Base-by-base conservation (phyloP, 768 basidiomycete genomes). In the Mycena epipterygia region DNA sequence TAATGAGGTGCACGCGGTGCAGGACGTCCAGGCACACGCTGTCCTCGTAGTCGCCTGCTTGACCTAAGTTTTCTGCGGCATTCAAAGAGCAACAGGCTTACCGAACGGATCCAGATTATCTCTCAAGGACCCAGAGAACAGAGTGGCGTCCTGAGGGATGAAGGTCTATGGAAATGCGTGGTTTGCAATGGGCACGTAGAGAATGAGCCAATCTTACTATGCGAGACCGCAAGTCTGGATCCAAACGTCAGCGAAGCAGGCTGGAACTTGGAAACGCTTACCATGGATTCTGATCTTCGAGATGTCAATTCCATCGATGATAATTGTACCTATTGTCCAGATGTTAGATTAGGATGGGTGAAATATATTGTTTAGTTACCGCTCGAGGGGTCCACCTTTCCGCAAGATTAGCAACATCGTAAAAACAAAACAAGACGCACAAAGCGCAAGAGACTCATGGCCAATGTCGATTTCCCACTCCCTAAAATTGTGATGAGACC, bases 391-490 rank as follows among this genome's bases (percentile, higher is more conserved):
- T 97, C 95, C 19, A 91, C 89, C 90, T 91, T 51, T 16, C 81
- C 84, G 71, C 68, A 87, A 86, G 68, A 92, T 71, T 60, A 68
- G 55, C 52, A 33, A 44, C 92, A 30, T 44, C 29, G 13, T 17
- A 42, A 35, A 9, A 1, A n/a, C 57, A 41, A 64, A 27, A 42
- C 44, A 49, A n/a, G 25, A 84, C 90, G 63, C 74, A 92, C 91
- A 74, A 97, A 96, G 72, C 95, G 89, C 58, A 97, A 80, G 19
- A 97, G 83, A 74, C 93, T 93, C 94, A 94, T 95, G 0, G 94
- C 94, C 58, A 97, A 83, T 0, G 95, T 96, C 19, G 91, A 92
- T 79, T 94, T 94, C 16, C 93, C 93, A 70, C 92, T 93, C 53
- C 90, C 85, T 55, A 92, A 75, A 7, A 93, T 77, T 70, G 88